Percentiles rank a stretch among this genome's conserved stretches.
phyloP scores from a whole-genome alignment of 2,329 filamentous ascomycete species.

The Aureobasidium sp. region DNA sequence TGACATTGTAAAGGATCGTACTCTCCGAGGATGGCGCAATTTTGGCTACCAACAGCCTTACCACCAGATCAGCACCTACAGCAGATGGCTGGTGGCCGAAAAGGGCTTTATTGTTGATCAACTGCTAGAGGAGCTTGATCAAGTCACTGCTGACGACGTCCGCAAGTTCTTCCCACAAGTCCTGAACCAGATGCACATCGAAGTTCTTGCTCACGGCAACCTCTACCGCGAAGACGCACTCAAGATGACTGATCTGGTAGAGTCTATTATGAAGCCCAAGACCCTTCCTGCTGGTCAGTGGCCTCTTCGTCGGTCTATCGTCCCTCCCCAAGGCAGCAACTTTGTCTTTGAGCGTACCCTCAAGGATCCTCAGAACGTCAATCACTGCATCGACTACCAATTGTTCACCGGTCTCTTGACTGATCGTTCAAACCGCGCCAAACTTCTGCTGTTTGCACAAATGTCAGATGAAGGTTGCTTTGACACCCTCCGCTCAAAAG shows the following conservation, averaged over 20 bases:
- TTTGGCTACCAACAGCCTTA: constrained; percentile 85
- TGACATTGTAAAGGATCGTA: constrained; percentile 79
- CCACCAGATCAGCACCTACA: constrained; percentile 77
- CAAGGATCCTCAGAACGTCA: constrained; percentile 78
- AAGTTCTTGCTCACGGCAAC: constrained; percentile 85
- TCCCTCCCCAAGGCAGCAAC: constrained; percentile 74
- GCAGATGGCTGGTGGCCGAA: constrained; percentile 71
- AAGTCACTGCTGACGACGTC: constrained; percentile 67
- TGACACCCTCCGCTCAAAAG: constrained; percentile 90
- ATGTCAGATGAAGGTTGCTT: constrained; percentile 91
- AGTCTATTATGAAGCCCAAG: constrained; percentile 68
- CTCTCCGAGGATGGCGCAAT: constrained; percentile 72
- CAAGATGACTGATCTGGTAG: constrained; percentile 74
- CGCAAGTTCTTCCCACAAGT: constrained; percentile 72
- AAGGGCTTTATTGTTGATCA: constrained; percentile 74
- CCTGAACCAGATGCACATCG: constrained; percentile 76
- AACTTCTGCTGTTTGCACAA: constrained; percentile 75
- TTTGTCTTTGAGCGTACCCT: constrained; percentile 74
- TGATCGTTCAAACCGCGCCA: constrained; percentile 65
- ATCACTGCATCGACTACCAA: constrained; percentile 47
- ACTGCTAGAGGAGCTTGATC: constrained; percentile 66
- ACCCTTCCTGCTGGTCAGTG: constrained; percentile 70
- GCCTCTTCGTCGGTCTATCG: constrained; percentile 67
- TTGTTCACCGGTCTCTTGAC: constrained; percentile 39
- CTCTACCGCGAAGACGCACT: constrained; percentile 89